These are phyloP conservation scores for Chrysoporthe puriensis DNA, from an alignment of 2,329 filamentous ascomycete genomes.

Conservation along the genomic window DNA sequence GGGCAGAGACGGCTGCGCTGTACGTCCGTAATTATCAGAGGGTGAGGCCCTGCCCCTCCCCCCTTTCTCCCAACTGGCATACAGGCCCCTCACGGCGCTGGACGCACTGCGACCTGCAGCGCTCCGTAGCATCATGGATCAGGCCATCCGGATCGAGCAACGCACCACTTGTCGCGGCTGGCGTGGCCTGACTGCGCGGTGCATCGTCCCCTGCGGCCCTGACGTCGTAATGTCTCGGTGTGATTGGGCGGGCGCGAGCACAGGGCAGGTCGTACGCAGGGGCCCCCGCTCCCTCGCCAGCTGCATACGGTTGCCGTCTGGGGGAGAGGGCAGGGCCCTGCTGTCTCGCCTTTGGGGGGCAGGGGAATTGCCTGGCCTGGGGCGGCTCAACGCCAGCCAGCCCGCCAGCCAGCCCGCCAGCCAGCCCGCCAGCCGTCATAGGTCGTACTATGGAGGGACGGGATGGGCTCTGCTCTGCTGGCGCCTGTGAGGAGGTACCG, in stretches of 20 bases:
- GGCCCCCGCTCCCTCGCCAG: not conserved
- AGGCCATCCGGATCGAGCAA: constrained; percentile 5
- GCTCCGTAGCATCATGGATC: not conserved
- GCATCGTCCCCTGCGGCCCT: constrained; percentile 9
- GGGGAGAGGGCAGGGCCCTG: constrained; percentile 2
- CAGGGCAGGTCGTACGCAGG: not conserved
- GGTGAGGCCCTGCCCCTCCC: not conserved
- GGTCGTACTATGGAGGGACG: no score
- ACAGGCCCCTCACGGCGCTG: no score
- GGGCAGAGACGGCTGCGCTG: no score
- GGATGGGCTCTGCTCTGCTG: no score
- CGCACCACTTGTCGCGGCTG: constrained; percentile 5
- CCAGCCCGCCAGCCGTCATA: no score
- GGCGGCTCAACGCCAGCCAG: no score
- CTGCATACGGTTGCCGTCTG: constrained; percentile 2
- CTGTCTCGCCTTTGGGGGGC: not conserved
- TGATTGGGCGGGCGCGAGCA: constrained; percentile 2
- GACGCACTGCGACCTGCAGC: not conserved
- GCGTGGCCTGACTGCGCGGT: constrained; percentile 3
- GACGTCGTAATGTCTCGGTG: constrained; percentile 4
- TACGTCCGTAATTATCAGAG: not conserved
- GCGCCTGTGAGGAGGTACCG: no score
- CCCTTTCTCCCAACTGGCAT: not conserved
- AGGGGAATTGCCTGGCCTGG: no score
- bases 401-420: no score